Base-by-base conservation (phyloP, 2,329 filamentous ascomycete species). In the Alternaria incomplexa region DNA sequence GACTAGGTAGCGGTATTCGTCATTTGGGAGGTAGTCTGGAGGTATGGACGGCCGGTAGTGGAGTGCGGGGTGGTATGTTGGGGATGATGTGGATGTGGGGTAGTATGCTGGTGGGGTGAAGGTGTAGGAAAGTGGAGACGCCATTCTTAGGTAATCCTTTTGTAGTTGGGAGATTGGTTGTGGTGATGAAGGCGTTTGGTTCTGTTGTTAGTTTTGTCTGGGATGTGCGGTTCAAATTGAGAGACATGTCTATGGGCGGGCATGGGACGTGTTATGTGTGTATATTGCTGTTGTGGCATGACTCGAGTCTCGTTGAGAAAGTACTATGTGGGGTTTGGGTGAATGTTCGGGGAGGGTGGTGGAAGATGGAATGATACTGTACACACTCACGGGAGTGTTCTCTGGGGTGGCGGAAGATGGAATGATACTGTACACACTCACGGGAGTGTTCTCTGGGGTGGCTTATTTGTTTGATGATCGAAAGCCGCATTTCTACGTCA, bases 1-100 rank as follows among this genome's bases (percentile, higher is more conserved):
- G 17, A 30, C 17, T 8, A 68, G 48, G 7, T 23, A 50, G 15
- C 45, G 48, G 22, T 56, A 63, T 36, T 68, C 66, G 6, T 68
- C 64, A 6, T 28, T 50, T 1, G 66, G 66, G 6, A 68, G 66
- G 51, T 52, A 48, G 32, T 40, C 47, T 13, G 46, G 10, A 6
- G 55, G n/a, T 10, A 36, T 23, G 28, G 17, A 28, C 11, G 28
- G n/a, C 8, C 30, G 15, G 23, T 26, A 51, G 32, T 20, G 22
- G 15, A 54, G 23, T 5, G 36, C 22, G 22, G 36, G 52, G 6
- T 54, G 52, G 23, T 54, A 43, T 28, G 26, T 28, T 28, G 26
- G 26, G 26, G 26, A 28, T 4, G n/a, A 46, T 46, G 6, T 2
- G 11, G n/a, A 43, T 44, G 5, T 11, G 12, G 23, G 36, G 15